Evolutionary conservation across 2,329 filamentous ascomycete species (phyloP).

Genomic region (Trichoderma arundinaceum): DNA sequence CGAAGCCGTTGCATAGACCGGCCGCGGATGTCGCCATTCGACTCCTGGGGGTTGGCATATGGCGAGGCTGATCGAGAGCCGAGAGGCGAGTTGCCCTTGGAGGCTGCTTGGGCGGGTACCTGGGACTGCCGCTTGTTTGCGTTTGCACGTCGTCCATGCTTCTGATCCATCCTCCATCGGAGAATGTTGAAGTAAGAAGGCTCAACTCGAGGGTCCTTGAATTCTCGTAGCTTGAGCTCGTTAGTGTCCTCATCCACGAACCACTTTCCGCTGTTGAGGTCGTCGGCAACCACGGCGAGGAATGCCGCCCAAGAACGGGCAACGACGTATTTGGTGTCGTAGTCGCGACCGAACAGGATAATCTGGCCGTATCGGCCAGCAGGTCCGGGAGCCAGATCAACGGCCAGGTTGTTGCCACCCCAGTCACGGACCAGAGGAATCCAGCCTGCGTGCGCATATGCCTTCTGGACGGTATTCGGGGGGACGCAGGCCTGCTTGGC

Average conservation of each 20-base stretch:
- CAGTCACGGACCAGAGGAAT: constrained; percentile 96
- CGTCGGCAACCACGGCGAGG: constrained; percentile 85
- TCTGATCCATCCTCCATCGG: constrained; percentile 94
- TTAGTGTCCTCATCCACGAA: constrained; percentile 89
- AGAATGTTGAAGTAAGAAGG: constrained; percentile 94
- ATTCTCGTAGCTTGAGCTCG: constrained; percentile 91
- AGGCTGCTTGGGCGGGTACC: constrained; percentile 54
- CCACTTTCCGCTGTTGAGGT: constrained; percentile 87
- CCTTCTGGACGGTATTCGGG: constrained; percentile 83
- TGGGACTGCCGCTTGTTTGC: constrained; percentile 60
- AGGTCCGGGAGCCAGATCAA: constrained; percentile 90
- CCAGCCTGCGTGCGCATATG: constrained; percentile 93
- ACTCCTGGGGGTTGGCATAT: constrained; percentile 69
- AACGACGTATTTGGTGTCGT: constrained; percentile 97
- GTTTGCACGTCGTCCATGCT: constrained; percentile 73
- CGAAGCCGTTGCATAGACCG: constrained; percentile 73
- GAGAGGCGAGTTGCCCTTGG: constrained; percentile 52
- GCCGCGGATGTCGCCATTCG: constrained; percentile 66
- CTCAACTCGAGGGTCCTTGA: constrained; percentile 87
- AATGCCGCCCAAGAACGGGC: constrained; percentile 91
- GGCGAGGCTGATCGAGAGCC: constrained; percentile 60
- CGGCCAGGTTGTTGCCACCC: constrained; percentile 96
- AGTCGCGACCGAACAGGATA: constrained; percentile 95
- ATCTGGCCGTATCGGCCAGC: constrained; percentile 94
- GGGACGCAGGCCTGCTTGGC: constrained; percentile 88